Percentiles rank a stretch among this genome's conserved stretches.
Evolutionary conservation across 2,329 filamentous ascomycete species (phyloP).

Genomic region (Claviceps sp.): DNA sequence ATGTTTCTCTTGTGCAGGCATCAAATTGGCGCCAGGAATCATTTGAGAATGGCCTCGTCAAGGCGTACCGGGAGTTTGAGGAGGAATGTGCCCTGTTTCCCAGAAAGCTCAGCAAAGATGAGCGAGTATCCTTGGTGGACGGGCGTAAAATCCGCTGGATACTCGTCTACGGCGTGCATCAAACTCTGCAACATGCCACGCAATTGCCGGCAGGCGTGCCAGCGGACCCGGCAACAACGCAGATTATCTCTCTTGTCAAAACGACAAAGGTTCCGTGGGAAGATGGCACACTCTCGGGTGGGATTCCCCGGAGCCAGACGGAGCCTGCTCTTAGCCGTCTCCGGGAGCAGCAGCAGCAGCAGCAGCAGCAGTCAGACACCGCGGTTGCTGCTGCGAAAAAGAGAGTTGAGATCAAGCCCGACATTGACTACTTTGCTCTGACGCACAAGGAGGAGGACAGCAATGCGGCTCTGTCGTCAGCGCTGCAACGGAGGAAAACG

Average conservation of each 20-base stretch:
- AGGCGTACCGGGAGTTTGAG: conserved; percentile 59
- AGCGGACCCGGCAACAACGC: conserved; percentile 40
- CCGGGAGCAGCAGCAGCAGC: conserved; percentile 4
- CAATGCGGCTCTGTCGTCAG: conserved; percentile 2
- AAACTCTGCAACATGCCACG: conserved; percentile 55
- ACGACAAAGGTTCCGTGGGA: conserved; percentile 33
- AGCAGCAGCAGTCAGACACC: conserved; percentile 3
- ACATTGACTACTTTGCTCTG: conserved; percentile 41
- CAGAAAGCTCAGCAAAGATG: conserved; percentile 38
- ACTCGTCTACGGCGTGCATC: conserved; percentile 57
- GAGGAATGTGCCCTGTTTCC: conserved; percentile 37
- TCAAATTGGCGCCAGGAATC: conserved; percentile 31
- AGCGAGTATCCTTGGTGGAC: conserved; percentile 43
- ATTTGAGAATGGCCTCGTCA: conserved; percentile 43
- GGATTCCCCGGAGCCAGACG: conserved; percentile 16
- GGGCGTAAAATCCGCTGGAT: conserved; percentile 70
- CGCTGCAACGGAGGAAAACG: background rate
- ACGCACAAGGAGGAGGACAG: conserved; percentile 18
- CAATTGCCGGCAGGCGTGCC: conserved; percentile 47
- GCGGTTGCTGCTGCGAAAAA: conserved; percentile 1
- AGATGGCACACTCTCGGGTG: conserved; percentile 15
- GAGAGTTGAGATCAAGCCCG: conserved; percentile 35
- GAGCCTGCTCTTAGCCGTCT: conserved; percentile 11
- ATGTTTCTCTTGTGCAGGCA: conserved; percentile 38
- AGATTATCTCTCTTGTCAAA: conserved; percentile 36